Base-by-base conservation (phyloP, 2,329 filamentous ascomycete species). In the Leptographium wingfieldii region DNA sequence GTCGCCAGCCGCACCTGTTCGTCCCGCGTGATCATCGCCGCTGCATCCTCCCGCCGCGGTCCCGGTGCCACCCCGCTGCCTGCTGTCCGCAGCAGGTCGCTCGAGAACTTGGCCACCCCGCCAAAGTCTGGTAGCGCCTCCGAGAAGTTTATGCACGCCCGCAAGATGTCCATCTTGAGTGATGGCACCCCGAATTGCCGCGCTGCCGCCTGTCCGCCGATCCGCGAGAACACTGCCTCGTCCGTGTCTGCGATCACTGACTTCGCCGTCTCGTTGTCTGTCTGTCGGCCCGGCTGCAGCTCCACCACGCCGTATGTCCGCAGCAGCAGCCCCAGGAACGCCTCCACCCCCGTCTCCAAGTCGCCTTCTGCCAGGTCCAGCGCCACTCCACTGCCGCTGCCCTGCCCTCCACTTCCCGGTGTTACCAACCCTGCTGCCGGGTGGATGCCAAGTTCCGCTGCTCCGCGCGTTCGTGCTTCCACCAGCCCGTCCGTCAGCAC, bases 391-490 rank as follows among this genome's bases (percentile, higher is more conserved):
- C 25, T 31, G 31, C 49, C 55, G 40, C 19, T 71, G 56, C 29
- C 40, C 31, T 38, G 16, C 10, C 5, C 51, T 25, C n/a, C 43
- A 25, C 33, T 19, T 9, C 84, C 87, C 35, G 94, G 75, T 14
- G 86, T 85, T 31, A 90, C 85, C 57, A 96, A 76, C 0, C 90
- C 92, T 11, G 92, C 90, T 22, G 92, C 92, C 49, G 94, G 94
- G 73, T 97, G 92, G 43, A 99, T 90, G 3, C 92, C 94, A 68
- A 94, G 89, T 69, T 97, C 94, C n/a, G 94, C 92, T 49, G 94
- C 94, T 38, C 92, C 92, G 55, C 92, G 81, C 55, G 95, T 96
- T 48, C 94, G 83, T 19, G 94, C 94, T 72, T 96, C 90, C 5
- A 96, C 86, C 10, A 99, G 78, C 3, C 89, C 91, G 40, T 86